These are phyloP conservation scores for Rhizoclosmatium globosum DNA, from an alignment of 192 early-diverging fungal genomes.

Conservation along the genomic window DNA sequence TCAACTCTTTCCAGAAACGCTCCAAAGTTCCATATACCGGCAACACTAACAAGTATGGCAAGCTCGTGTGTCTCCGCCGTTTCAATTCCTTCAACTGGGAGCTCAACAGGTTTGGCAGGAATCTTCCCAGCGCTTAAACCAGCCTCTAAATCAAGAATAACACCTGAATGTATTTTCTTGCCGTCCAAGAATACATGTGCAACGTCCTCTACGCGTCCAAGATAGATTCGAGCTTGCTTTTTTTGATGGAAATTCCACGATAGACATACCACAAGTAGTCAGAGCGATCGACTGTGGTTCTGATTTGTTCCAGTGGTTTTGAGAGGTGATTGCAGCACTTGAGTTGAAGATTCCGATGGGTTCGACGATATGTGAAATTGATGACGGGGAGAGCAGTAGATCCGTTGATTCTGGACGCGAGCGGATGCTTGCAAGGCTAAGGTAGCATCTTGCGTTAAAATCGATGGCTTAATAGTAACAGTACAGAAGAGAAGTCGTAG, in stretches of 20 bases:
- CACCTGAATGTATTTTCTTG: neutral
- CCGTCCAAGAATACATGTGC: slow-evolving; percentile 36
- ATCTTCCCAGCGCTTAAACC: too few species aligned
- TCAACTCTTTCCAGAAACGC: slow-evolving; percentile 25
- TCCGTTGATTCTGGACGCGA: slow-evolving; percentile 13
- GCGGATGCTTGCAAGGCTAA: neutral
- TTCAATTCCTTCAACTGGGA: too few species aligned
- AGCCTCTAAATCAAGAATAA: neutral
- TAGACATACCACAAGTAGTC: slow-evolving; percentile 55
- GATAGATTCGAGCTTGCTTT: neutral
- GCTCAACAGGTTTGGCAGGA: too few species aligned
- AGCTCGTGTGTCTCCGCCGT: slow-evolving; percentile 8
- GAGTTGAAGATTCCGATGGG: slow-evolving; percentile 32
- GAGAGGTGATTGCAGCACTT: neutral
- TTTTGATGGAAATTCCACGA: neutral
- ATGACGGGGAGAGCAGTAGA: neutral
- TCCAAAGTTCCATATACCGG: slow-evolving; percentile 35
- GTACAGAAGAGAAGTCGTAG: slow-evolving; percentile 30
- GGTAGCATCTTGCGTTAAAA: neutral
- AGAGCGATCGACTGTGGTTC: slow-evolving; percentile 37
- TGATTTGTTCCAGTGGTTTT: slow-evolving; percentile 45
- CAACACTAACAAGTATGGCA: slow-evolving; percentile 19
- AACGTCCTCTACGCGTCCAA: slow-evolving; percentile 19
- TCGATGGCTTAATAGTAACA: neutral
- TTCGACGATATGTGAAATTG: slow-evolving; percentile 27